These are phyloP conservation scores for Euryodendron excelsum DNA, from an alignment of 148 eudicot genomes.

Conservation along the genomic window DNA sequence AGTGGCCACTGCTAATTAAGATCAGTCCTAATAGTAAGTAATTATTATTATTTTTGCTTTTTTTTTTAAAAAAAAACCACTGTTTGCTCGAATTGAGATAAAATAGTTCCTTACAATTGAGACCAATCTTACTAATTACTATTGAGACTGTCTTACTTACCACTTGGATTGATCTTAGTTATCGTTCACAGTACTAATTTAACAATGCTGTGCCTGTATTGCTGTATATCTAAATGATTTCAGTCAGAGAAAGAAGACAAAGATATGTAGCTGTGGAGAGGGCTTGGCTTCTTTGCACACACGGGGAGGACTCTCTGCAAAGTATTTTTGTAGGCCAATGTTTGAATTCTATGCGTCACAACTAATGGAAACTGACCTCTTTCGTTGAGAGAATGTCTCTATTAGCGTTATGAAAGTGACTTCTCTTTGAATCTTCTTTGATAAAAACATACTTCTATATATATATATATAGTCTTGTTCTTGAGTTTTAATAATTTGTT, in stretches of 20 bases:
- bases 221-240: constrained; percentile 5
- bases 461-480: not conserved
- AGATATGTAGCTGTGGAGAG: constrained; percentile 21
- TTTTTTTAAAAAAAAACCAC: no score
- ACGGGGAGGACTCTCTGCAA: constrained; percentile 17
- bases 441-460: not conserved
- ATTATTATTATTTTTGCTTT: no score
- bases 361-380: not conserved
- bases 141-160: no score
- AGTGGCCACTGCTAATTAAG: no score
- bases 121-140: no score
- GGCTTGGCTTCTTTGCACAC: constrained; percentile 17
- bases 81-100: no score
- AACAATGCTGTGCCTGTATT: not conserved
- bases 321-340: not conserved
- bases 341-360: not conserved
- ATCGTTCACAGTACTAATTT: not conserved
- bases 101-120: no score
- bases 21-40: no score
- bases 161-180: no score
- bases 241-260: constrained; percentile 5
- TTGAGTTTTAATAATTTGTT: constrained; percentile 4
- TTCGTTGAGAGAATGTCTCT: no score
- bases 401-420: not conserved
- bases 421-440: no score